phyloP scores from a whole-genome alignment of 2,329 filamentous ascomycete genomes.

The Diaporthe nobilis region DNA sequence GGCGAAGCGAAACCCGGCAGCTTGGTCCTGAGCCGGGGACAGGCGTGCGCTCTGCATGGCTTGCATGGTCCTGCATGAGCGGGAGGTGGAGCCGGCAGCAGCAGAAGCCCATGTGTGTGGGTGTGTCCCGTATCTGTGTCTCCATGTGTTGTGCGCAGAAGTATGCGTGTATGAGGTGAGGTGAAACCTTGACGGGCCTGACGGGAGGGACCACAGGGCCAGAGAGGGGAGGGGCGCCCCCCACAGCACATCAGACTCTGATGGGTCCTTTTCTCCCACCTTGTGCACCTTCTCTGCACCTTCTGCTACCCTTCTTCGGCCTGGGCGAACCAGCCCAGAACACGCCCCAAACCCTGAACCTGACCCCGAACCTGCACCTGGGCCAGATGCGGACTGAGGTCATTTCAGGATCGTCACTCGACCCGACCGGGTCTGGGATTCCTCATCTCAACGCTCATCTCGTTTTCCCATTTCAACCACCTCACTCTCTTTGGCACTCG shows the following conservation, averaged over 20 bases:
- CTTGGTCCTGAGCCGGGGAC: slow-evolving; percentile 31
- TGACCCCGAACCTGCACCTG: not conserved
- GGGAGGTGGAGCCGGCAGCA: slow-evolving; percentile 36
- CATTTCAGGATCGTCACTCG: slow-evolving; percentile 34
- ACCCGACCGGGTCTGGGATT: slow-evolving; percentile 11
- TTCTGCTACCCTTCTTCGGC: not conserved
- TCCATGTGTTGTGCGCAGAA: not conserved
- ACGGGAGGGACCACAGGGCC: slow-evolving; percentile 16
- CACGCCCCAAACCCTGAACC: slow-evolving; percentile 1
- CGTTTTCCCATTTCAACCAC: slow-evolving; percentile 31
- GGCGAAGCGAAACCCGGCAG: slow-evolving; percentile 9
- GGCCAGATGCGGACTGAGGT: slow-evolving; percentile 18
- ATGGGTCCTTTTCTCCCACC: not conserved
- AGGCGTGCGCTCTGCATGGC: slow-evolving; percentile 12
- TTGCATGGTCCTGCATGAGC: slow-evolving; percentile 19
- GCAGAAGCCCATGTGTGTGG: not conserved
- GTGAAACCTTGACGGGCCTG: slow-evolving; percentile 26
- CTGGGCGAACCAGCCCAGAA: slow-evolving; percentile 26
- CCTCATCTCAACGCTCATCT: slow-evolving; percentile 33
- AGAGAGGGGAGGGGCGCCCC: not conserved
- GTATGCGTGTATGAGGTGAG: slow-evolving; percentile 9
- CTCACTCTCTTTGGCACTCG: not conserved
- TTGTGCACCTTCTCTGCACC: not conserved
- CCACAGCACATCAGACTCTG: slow-evolving; percentile 23
- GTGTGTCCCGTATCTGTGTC: not conserved